Evolutionary conservation across 345 rosid genomes (phyloP).

Genomic region (Ceriops zippeliana): DNA sequence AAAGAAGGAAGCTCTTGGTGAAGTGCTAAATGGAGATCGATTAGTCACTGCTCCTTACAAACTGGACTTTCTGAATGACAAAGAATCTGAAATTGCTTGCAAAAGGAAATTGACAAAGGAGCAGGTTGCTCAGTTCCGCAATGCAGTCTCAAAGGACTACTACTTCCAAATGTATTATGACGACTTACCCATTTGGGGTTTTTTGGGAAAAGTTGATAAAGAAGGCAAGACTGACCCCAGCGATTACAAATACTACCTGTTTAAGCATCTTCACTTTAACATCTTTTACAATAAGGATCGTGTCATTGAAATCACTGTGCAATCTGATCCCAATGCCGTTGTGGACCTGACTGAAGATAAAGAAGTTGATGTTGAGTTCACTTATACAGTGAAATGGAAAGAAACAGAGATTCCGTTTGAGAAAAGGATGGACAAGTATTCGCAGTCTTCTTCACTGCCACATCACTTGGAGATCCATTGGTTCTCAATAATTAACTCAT

Average conservation of each 20-base stretch:
- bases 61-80: conserved; percentile 66
- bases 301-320: conserved; percentile 66
- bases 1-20: conserved; percentile 90
- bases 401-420: conserved; percentile 77
- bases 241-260: conserved; percentile 62
- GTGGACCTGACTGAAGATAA: conserved; percentile 80
- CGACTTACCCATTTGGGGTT: conserved; percentile 90
- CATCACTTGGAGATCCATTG: conserved; percentile 93
- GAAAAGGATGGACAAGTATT: conserved; percentile 87
- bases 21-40: conserved; percentile 81
- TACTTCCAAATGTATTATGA: conserved; percentile 91
- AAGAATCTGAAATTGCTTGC: conserved; percentile 61
- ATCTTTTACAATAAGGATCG: conserved; percentile 69
- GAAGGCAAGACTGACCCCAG: conserved; percentile 58
- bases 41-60: conserved; percentile 83
- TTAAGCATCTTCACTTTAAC: conserved; percentile 73
- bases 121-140: conserved; percentile 56
- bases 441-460: conserved; percentile 76
- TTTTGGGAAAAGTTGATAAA: conserved; percentile 78
- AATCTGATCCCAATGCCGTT: conserved; percentile 65
- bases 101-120: conserved; percentile 49
- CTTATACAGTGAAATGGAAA: conserved; percentile 87
- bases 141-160: conserved; percentile 69
- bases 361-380: conserved; percentile 70
- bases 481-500: conserved; percentile 87